phyloP scores from a whole-genome alignment of 2,329 filamentous ascomycete genomes.

The Rugonectria rugulosa region DNA sequence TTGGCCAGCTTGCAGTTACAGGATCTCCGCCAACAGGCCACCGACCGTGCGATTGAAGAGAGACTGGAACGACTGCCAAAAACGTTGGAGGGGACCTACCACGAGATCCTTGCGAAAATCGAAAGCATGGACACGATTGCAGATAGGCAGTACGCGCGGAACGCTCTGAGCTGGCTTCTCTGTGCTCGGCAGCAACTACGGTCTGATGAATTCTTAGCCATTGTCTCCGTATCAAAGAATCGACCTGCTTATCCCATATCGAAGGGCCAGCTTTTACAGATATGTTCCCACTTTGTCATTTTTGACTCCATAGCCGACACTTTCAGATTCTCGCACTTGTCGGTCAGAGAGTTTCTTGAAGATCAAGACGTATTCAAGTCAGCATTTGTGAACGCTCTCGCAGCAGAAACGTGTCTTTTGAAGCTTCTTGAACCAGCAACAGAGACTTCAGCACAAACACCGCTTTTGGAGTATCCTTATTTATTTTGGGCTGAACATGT shows the following conservation, averaged over 20 bases:
- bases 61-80: not conserved
- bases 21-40: not conserved
- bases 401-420: not conserved
- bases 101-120: not conserved
- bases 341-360: not conserved
- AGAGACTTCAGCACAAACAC: not conserved
- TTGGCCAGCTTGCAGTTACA: not conserved
- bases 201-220: not conserved
- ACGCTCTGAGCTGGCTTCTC: not conserved
- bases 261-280: not conserved
- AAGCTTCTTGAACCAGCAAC: not conserved
- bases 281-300: not conserved
- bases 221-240: not conserved
- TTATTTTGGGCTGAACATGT: not conserved
- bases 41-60: not conserved
- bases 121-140: not conserved
- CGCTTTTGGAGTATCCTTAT: not conserved
- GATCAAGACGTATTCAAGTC: not conserved
- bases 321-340: slow-evolving; percentile 1
- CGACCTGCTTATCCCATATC: not conserved
- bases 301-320: not conserved
- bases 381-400: not conserved
- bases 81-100: not conserved
- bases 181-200: not conserved
- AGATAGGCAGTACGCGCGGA: not conserved